These are phyloP conservation scores for Metschnikowia sp. DNA, from an alignment of 805 yeast species.

Conservation along the genomic window DNA sequence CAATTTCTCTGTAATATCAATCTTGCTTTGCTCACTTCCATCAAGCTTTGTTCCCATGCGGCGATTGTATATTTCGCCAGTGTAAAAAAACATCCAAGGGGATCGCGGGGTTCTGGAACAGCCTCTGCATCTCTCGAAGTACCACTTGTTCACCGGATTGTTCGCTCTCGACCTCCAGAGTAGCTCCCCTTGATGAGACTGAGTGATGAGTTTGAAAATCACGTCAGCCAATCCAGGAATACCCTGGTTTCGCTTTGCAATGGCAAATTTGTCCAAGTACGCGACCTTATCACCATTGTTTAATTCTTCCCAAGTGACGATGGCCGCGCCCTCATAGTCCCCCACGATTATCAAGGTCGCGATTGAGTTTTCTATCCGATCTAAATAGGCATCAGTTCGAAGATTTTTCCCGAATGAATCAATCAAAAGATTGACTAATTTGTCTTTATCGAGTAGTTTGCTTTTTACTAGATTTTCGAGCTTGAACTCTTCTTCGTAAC, in stretches of 20 bases:
- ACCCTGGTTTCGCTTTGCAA: slow-evolving; percentile 78
- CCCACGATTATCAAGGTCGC: slow-evolving; percentile 86
- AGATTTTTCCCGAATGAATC: slow-evolving; percentile 73
- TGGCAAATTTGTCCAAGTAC: slow-evolving; percentile 93
- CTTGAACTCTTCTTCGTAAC: slow-evolving; percentile 35
- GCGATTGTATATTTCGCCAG: slow-evolving; percentile 39
- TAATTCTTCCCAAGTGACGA: slow-evolving; percentile 72
- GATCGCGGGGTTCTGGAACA: slow-evolving; percentile 41
- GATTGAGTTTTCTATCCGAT: slow-evolving; percentile 59
- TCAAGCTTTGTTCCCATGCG: slow-evolving; percentile 24
- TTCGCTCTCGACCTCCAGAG: slow-evolving; percentile 85
- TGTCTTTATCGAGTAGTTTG: slow-evolving; percentile 49
- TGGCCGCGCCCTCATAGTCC: slow-evolving; percentile 93
- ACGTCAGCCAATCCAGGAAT: slow-evolving; percentile 92
- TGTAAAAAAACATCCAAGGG: slow-evolving; percentile 40
- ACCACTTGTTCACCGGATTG: slow-evolving; percentile 97
- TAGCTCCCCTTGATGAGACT: slow-evolving; percentile 65
- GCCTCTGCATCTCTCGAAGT: slow-evolving; percentile 85
- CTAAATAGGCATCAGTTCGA: slow-evolving; percentile 63
- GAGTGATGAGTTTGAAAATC: slow-evolving; percentile 75
- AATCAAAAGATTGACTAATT: slow-evolving; percentile 61
- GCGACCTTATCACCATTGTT: slow-evolving; percentile 46
- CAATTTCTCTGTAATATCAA: slow-evolving; percentile 16
- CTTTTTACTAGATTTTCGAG: slow-evolving; percentile 35
- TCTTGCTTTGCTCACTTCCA: slow-evolving; percentile 10